Evolutionary conservation across 2,329 filamentous ascomycete species (phyloP), one percentile per base, ranked within the genome.

Genomic region (Nothopassalora personata): DNA sequence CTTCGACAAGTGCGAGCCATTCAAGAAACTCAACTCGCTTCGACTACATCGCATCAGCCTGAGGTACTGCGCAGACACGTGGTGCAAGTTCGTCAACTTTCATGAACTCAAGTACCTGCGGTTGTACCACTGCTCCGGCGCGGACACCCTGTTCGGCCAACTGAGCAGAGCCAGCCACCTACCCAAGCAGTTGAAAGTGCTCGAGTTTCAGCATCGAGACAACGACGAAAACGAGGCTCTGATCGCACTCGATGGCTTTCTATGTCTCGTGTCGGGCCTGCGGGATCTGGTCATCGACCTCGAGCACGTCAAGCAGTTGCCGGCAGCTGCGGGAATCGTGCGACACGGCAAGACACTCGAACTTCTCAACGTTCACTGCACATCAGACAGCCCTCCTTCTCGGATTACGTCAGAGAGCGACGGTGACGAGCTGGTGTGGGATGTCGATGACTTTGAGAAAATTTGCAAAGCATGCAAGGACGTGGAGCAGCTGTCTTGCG

Each of bases 191-290:
- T 71, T 81, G 4, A 76, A 78, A 58, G 74, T 72, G 0, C 61
- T 81, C 5, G 76, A 79, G 48, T 69, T 80, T 56, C 78, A 79
- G 65, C 77, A 80, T 60, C 73, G 76, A 31, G 78, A 80, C 53
- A 80, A 80, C 57, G 48, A 66, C 1, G 78, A 80, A 57, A 76
- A 78, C 34, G 78, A 80, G 54, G 74, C 74, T 5, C 64, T 81
- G 30, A 68, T 72, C 1, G 78, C 79, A 1, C 67, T 81, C 23
- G 78, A 81, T 43, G 77, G 75, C 33, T 79, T 80, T 63, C 61
- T 81, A 30, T 77, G 75, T 49, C 68, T 80, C 5, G 75, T 80
- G 0, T 73, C 75, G 11, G 78, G 78, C 2, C 68, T 81, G 56
- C 69, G 74, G 57, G 68, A 73, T 1, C 69, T 81, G 33, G 76